phyloP scores from a whole-genome alignment of 805 yeast species.

The Metschnikowia matae region DNA sequence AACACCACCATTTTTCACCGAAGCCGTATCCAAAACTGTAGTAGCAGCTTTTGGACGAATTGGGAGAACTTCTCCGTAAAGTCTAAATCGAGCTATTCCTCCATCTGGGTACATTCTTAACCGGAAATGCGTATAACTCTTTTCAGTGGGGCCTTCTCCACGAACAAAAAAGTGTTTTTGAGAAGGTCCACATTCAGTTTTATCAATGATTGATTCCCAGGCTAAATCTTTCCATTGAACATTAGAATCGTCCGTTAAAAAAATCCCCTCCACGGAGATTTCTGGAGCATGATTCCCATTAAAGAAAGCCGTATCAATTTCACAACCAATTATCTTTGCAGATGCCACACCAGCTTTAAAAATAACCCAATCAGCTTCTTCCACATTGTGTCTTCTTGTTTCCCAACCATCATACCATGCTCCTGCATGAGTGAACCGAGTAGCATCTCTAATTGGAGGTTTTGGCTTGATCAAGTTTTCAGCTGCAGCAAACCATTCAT shows the following conservation, averaged over 20 bases:
- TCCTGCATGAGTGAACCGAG: constrained; percentile 76
- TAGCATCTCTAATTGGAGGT: constrained; percentile 77
- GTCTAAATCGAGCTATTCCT: constrained; percentile 91
- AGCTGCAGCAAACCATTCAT: constrained; percentile 96
- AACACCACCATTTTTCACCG: constrained; percentile 84
- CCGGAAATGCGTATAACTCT: constrained; percentile 71
- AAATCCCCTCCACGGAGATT: constrained; percentile 75
- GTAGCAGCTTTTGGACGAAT: constrained; percentile 46
- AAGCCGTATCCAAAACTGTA: constrained; percentile 66
- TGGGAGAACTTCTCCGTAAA: constrained; percentile 83
- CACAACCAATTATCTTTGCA: constrained; percentile 77
- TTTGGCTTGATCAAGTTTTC: constrained; percentile 77
- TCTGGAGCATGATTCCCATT: constrained; percentile 94
- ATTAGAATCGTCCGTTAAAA: constrained; percentile 32
- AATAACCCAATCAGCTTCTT: constrained; percentile 83
- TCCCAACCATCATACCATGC: constrained; percentile 99
- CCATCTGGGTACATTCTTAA: constrained; percentile 97
- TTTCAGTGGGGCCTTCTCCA: constrained; percentile 46
- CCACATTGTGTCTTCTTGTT: constrained; percentile 87
- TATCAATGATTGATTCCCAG: constrained; percentile 72
- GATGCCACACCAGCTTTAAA: constrained; percentile 78
- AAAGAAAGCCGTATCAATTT: constrained; percentile 90
- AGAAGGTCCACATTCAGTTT: constrained; percentile 82
- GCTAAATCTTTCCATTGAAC: constrained; percentile 19
- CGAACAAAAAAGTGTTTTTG: constrained; percentile 81